phyloP scores from a whole-genome alignment of 73 alveolate species.

The Uronychia binucleata region DNA sequence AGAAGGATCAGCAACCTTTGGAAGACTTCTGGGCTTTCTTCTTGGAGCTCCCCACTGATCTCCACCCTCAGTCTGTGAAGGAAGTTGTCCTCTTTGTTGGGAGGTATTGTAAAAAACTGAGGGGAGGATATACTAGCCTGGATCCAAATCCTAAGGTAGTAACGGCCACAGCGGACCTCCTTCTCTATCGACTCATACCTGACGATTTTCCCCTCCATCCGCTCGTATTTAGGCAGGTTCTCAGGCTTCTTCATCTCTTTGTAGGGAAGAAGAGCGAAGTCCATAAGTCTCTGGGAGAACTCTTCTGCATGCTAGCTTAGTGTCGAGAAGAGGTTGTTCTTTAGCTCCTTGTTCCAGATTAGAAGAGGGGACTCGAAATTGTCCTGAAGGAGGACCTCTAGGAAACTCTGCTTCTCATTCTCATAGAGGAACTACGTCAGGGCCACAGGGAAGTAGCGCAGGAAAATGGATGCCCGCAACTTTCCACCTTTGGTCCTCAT shows the following conservation, averaged over 20 bases:
- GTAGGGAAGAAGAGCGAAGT: conserved; percentile 5
- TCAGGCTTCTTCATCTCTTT: conserved; percentile 32
- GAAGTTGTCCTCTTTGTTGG: background rate
- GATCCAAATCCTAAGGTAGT: conserved; percentile 54
- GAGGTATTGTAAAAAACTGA: background rate
- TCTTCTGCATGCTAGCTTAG: conserved; percentile 6
- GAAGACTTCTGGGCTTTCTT: background rate
- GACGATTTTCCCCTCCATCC: conserved; percentile 15
- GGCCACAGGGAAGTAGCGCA: background rate
- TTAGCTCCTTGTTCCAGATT: conserved; percentile 39
- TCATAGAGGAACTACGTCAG: background rate
- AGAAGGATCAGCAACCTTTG: background rate
- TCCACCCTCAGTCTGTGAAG: background rate
- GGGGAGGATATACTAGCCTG: background rate
- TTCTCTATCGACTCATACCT: conserved; percentile 34
- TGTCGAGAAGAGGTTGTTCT: conserved; percentile 16
- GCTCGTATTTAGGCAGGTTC: conserved; percentile 8
- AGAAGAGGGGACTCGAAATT: conserved; percentile 35
- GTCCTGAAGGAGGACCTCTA: conserved; percentile 35
- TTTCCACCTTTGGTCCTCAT: background rate
- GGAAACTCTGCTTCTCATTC: conserved; percentile 12
- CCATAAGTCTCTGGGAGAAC: conserved; percentile 11
- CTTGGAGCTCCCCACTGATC: background rate
- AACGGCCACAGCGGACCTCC: conserved; percentile 57
- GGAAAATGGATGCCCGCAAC: background rate